Evolutionary conservation across 192 early-diverging fungal genomes (phyloP), one percentile per base, ranked within the genome.

Genomic region (Mortierella alpina): DNA sequence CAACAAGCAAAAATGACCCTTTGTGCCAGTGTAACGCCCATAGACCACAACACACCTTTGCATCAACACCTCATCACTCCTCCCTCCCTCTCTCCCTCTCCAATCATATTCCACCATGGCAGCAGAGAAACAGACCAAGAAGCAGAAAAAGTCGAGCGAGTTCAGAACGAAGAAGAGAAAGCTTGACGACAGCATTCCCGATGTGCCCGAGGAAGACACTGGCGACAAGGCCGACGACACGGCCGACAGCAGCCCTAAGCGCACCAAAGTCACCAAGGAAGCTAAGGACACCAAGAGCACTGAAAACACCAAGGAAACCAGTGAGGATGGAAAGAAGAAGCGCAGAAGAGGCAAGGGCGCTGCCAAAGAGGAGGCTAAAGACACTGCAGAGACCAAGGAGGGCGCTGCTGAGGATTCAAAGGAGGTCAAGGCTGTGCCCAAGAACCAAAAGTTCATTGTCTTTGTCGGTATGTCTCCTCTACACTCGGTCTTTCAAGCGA

Each of bases 81-180:
- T 31, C 31, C 31, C 31, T 31, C 31, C 31, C 1, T 31, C 31
- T 31, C 31, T 31, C 31, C 31, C 31, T 3, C 31, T 31, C 31
- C 3, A 31, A 31, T 31, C 31, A 31, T 31, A 31, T 31, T 31
- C 31, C 22, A 46, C n/a, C 63, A 76, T 70, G 62, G 63, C 58
- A 45, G 72, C 40, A n/a, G 86, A 88, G 66, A 88, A 88, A 60
- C 71, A 85, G 50, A 84, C 83, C 45, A 88, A 88, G 54, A 79
- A 82, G 50, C 85, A 88, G 60, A 73, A 86, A 73, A 88, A 88
- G 76, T 68, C 87, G 0, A 63, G 41, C 23, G 82, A 82, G 45
- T 88, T 88, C 60, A 82, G 84, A 45, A 72, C 63, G 20, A 88
- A 86, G 75, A 72, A 82, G 71, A 86, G 83, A 68, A 84, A 86